Evolutionary conservation across 371 early-diverging fungal genomes (phyloP).

Genomic region (Circinella minor): DNA sequence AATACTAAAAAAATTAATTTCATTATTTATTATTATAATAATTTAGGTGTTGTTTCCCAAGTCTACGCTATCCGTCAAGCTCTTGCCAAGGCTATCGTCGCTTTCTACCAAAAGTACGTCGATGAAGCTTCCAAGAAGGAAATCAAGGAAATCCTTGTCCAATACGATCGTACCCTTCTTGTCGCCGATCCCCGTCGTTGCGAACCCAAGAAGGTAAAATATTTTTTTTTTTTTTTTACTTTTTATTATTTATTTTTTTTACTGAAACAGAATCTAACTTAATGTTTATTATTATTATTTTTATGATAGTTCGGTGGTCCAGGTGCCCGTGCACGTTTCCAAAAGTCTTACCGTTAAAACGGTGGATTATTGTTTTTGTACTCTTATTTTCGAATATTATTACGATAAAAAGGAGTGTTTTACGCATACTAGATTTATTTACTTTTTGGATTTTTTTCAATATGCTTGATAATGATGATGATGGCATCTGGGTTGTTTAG

Average conservation of each 20-base stretch:
- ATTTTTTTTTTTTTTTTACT: neutral
- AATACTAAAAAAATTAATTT: neutral
- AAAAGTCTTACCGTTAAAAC: slow-evolving; percentile 96
- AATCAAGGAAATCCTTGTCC: slow-evolving; percentile 94
- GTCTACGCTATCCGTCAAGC: slow-evolving; percentile 99
- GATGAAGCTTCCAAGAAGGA: slow-evolving; percentile 99
- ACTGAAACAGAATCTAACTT: too few relatives aligned
- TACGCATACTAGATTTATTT: neutral
- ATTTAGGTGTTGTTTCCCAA: slow-evolving; percentile 83
- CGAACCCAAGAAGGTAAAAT: slow-evolving; percentile 97
- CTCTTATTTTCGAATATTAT: slow-evolving; percentile 6
- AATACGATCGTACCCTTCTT: slow-evolving; percentile 98
- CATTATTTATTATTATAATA: neutral
- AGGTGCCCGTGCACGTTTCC: slow-evolving; percentile 99
- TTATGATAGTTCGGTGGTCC: slow-evolving; percentile 92
- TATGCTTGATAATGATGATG: too few relatives aligned
- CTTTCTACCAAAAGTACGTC: slow-evolving; percentile 98
- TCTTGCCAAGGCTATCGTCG: slow-evolving; percentile 98
- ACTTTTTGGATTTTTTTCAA: too few relatives aligned
- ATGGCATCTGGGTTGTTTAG: too few relatives aligned
- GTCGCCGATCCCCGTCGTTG: slow-evolving; percentile 99
- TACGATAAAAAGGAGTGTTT: slow-evolving; percentile 11
- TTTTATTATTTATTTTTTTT: too few relatives aligned
- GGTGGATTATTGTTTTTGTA: slow-evolving; percentile 8
- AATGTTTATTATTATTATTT: too few relatives aligned